phyloP scores from a whole-genome alignment of 176 grass and related monocot genomes.

The Carex pumila region DNA sequence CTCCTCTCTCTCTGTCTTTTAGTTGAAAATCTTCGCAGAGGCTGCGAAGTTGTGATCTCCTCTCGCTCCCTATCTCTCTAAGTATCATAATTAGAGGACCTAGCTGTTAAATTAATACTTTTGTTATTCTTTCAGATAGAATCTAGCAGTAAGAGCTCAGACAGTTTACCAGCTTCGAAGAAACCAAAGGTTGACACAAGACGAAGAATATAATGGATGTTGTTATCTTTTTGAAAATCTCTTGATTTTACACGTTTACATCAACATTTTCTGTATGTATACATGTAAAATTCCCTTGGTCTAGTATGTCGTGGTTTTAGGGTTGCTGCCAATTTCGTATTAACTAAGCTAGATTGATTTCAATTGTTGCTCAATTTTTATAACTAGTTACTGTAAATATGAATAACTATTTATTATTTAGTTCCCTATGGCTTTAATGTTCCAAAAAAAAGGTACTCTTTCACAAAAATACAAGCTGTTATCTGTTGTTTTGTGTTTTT shows the following conservation, averaged over 20 bases:
- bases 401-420: not conserved
- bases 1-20: too few relatives aligned
- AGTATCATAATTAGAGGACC: not conserved
- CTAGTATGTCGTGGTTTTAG: not conserved
- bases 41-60: too few relatives aligned
- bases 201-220: conserved; percentile 56
- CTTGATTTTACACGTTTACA: not conserved
- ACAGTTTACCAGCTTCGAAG: conserved; percentile 38
- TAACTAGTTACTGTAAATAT: too few relatives aligned
- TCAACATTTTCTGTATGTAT: not conserved
- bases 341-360: too few relatives aligned
- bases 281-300: not conserved
- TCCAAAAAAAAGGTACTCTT: too few relatives aligned
- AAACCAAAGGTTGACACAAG: conserved; percentile 59
- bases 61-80: not conserved
- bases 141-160: conserved; percentile 29
- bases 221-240: conserved; percentile 3
- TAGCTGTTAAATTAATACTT: conserved; percentile 3
- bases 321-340: too few relatives aligned
- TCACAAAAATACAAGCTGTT: too few relatives aligned
- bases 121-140: conserved; percentile 53
- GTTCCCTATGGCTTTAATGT: not conserved
- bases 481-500: too few relatives aligned
- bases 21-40: too few relatives aligned
- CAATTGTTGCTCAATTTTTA: too few relatives aligned